Evolutionary conservation across 108 stramenopile species (phyloP).

Genomic region (Cylindrotheca fusiformis): DNA sequence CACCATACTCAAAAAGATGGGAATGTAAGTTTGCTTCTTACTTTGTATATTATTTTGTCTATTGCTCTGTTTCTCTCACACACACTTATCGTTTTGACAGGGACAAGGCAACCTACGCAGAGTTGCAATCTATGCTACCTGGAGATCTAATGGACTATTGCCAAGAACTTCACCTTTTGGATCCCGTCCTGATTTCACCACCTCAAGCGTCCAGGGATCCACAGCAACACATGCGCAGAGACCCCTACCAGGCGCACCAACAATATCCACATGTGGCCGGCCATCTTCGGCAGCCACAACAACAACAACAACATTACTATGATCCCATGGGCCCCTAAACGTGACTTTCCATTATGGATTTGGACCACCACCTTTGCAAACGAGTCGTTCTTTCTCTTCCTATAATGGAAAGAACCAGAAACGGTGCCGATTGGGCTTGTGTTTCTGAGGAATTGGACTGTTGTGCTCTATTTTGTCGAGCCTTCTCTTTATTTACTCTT

Average conservation of each 20-base stretch:
- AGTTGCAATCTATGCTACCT: slow-evolving; percentile 55
- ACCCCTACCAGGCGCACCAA: neutral
- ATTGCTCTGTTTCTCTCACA: slow-evolving; percentile 14
- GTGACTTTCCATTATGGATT: no score
- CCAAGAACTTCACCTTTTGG: slow-evolving; percentile 45
- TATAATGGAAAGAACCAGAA: no score
- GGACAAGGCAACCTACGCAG: slow-evolving; percentile 45
- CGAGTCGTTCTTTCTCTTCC: no score
- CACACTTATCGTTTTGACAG: slow-evolving; percentile 28
- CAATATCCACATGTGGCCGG: no score
- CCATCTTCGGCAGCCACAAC: no score
- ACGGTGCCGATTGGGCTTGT: no score
- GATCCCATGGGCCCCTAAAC: neutral
- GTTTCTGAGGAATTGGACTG: no score
- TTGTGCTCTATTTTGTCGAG: no score
- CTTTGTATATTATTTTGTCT: neutral
- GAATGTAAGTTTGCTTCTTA: slow-evolving; percentile 56
- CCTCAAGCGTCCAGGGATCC: neutral
- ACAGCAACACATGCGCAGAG: neutral
- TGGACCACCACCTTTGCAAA: no score
- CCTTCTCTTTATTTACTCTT: no score
- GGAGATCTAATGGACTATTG: slow-evolving; percentile 57
- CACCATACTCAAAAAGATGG: slow-evolving; percentile 88
- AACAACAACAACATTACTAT: neutral
- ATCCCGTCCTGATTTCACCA: slow-evolving; percentile 36